Evolutionary conservation across 2,329 filamentous ascomycete species (phyloP).

Genomic region (Alternaria hordeiaustralica): DNA sequence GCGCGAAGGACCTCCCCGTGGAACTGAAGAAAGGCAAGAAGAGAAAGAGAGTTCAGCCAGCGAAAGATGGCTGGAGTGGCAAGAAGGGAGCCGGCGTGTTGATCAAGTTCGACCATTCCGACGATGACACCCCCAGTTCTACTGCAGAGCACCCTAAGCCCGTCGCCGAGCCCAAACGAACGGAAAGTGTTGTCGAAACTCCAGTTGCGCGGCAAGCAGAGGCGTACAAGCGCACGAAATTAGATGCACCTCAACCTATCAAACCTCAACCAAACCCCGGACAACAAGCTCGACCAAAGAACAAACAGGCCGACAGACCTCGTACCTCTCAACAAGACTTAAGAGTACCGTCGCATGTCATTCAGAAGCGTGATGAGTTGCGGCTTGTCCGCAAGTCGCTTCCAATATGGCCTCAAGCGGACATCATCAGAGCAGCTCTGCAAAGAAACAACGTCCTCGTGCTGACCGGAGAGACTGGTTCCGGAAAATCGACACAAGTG

Average conservation of each 20-base stretch:
- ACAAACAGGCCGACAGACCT: constrained; percentile 2
- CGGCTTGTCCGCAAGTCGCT: constrained; percentile 67
- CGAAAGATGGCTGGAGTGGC: constrained; percentile 6
- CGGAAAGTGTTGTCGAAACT: background rate
- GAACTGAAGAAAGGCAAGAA: constrained; percentile 38
- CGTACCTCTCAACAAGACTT: constrained; percentile 10
- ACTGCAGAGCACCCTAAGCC: background rate
- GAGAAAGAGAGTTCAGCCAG: constrained; percentile 36
- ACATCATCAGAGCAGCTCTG: constrained; percentile 71
- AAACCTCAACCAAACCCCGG: constrained; percentile 1
- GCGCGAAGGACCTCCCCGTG: background rate
- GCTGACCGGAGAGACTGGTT: constrained; percentile 91
- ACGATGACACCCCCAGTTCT: constrained; percentile 4
- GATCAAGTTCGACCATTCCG: constrained; percentile 22
- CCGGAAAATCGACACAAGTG: constrained; percentile 95
- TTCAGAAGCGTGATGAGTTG: constrained; percentile 56
- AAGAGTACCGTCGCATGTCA: constrained; percentile 29
- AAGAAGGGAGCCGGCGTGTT: constrained; percentile 24
- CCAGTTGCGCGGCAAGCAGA: background rate
- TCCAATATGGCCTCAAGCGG: constrained; percentile 79
- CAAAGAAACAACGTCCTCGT: constrained; percentile 75
- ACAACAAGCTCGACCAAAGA: background rate
- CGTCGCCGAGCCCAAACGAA: background rate
- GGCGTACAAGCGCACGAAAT: constrained; percentile 4
- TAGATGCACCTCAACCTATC: background rate